These are phyloP conservation scores for Acorus gramineus DNA, from an alignment of 106 monocot genomes.

Conservation along the genomic window DNA sequence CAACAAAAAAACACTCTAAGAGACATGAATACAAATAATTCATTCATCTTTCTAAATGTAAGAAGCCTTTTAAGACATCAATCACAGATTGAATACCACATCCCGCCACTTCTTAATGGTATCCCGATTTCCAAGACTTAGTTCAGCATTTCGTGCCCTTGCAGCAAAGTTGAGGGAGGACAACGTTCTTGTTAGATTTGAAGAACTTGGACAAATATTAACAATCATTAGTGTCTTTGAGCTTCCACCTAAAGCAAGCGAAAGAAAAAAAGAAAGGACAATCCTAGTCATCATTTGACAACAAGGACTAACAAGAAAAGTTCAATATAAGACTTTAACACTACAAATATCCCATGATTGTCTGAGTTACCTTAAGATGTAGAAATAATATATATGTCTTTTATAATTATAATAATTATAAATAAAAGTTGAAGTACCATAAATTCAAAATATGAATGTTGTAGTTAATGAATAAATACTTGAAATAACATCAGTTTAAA, in stretches of 20 bases:
- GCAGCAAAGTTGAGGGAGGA: constrained; percentile 69
- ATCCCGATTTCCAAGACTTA: constrained; percentile 89
- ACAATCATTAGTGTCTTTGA: constrained; percentile 85
- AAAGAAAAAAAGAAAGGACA: constrained; percentile 2
- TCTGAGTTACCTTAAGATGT: too few species aligned
- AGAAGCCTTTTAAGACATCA: constrained; percentile 5
- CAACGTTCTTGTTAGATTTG: constrained; percentile 57
- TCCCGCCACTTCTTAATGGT: constrained; percentile 98
- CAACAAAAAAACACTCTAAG: too few species aligned
- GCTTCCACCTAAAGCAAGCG: constrained; percentile 41
- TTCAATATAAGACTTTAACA: too few species aligned
- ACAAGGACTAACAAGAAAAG: neutral
- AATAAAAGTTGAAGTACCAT: too few species aligned
- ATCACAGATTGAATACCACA: constrained; percentile 33
- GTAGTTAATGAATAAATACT: too few species aligned
- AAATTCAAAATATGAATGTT: too few species aligned
- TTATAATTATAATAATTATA: too few species aligned
- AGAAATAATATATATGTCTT: too few species aligned
- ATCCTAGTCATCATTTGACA: neutral
- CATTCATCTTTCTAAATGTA: too few species aligned
- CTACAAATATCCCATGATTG: too few species aligned
- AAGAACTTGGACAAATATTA: constrained; percentile 66
- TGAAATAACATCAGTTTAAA: too few species aligned
- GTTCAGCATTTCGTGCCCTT: constrained; percentile 79
- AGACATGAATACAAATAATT: too few species aligned